phyloP scores from a whole-genome alignment of 352 stramenopile genomes.

The Thalassiosira allenii region DNA sequence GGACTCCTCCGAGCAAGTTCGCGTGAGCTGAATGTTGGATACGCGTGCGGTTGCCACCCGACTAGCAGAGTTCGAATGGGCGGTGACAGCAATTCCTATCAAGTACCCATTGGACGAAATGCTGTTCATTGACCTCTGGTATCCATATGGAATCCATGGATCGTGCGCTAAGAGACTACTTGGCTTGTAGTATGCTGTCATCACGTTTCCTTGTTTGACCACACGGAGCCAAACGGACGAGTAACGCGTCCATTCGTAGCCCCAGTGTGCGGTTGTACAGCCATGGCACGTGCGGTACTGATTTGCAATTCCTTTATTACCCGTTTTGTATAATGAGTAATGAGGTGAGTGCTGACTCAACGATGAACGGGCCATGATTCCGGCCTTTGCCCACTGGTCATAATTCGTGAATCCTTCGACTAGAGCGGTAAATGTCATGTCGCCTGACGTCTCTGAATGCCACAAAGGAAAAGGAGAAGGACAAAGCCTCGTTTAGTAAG shows the following conservation, averaged over 20 bases:
- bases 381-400: conserved; percentile 44
- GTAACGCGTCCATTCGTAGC: not conserved
- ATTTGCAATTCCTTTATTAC: conserved; percentile 41
- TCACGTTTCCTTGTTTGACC: conserved; percentile 53
- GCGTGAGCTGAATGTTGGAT: conserved; percentile 46
- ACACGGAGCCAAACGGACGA: conserved; percentile 51
- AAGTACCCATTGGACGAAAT: conserved; percentile 58
- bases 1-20: conserved; percentile 24
- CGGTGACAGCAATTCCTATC: conserved; percentile 52
- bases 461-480: no score
- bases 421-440: conserved; percentile 50
- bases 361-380: conserved; percentile 51
- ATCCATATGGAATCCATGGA: conserved; percentile 46
- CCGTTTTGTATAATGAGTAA: conserved; percentile 46
- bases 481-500: no score
- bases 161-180: no score
- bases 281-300: conserved; percentile 33
- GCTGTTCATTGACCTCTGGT: not conserved
- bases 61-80: conserved; percentile 14
- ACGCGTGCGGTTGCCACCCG: conserved; percentile 18
- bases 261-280: not conserved
- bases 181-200: conserved; percentile 51
- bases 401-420: conserved; percentile 36
- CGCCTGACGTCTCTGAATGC: conserved; percentile 58
- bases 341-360: conserved; percentile 32